Evolutionary conservation across 108 stramenopile genomes (phyloP).

Genomic region (Hondaea fermentalgiana): DNA sequence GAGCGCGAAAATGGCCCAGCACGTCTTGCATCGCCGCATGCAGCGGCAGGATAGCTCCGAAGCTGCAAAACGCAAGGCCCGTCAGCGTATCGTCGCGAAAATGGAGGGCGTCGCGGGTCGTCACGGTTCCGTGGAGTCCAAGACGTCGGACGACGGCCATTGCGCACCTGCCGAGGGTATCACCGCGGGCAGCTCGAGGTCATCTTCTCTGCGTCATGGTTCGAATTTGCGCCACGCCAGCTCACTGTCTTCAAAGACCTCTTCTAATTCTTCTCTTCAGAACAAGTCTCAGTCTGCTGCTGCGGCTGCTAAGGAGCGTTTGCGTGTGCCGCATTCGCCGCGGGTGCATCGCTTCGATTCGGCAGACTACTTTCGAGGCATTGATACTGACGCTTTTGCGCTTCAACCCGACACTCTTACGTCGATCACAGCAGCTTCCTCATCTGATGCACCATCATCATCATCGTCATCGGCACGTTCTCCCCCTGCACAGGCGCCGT

Average conservation of each 20-base stretch:
- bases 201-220: too few relatives aligned
- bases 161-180: too few relatives aligned
- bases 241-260: too few relatives aligned
- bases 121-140: not conserved
- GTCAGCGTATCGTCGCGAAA: not conserved
- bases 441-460: too few relatives aligned
- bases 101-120: not conserved
- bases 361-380: conserved; percentile 1
- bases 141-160: not conserved
- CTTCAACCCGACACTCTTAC: not conserved
- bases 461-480: not conserved
- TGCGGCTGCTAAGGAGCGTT: not conserved
- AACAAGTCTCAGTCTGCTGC: not conserved
- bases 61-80: not conserved
- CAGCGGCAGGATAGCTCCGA: not conserved
- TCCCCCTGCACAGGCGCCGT: not conserved
- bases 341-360: conserved; percentile 11
- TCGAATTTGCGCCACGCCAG: too few relatives aligned
- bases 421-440: too few relatives aligned
- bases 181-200: too few relatives aligned
- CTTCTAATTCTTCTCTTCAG: not conserved
- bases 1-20: not conserved
- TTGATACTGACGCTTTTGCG: not conserved
- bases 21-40: not conserved
- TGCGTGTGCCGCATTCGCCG: not conserved